A percentile compares a stretch with the other conserved stretches of the same genome.
phyloP scores from a whole-genome alignment of 192 early-diverging fungal species.

The Entomortierella lignicola region DNA sequence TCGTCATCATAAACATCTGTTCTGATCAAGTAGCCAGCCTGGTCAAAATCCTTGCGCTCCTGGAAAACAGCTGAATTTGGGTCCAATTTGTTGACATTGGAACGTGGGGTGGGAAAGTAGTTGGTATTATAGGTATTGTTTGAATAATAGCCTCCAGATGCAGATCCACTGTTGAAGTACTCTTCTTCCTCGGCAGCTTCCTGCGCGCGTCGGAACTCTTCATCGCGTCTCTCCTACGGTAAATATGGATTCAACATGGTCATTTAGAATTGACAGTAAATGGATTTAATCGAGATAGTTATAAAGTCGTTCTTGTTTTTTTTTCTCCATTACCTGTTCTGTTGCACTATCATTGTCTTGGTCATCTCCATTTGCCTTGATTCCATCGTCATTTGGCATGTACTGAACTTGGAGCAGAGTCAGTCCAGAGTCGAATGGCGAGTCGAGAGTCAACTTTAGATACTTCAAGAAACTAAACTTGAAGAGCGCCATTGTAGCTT shows the following conservation, averaged over 20 bases:
- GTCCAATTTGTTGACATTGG: slow-evolving; percentile 47
- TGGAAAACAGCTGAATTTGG: slow-evolving; percentile 60
- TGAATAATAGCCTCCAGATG: slow-evolving; percentile 31
- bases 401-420: slow-evolving; percentile 85
- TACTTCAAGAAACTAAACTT: slow-evolving; percentile 74
- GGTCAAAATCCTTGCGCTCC: slow-evolving; percentile 58
- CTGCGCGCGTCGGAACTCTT: slow-evolving; percentile 39
- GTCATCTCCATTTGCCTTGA: slow-evolving; percentile 23
- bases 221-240: slow-evolving; percentile 32
- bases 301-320: not conserved
- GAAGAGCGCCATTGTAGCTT: slow-evolving; percentile 66
- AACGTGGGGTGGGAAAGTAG: slow-evolving; percentile 36
- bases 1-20: slow-evolving; percentile 62
- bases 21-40: slow-evolving; percentile 73
- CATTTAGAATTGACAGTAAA: no score
- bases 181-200: slow-evolving; percentile 43
- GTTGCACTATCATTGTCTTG: slow-evolving; percentile 30
- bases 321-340: slow-evolving; percentile 32
- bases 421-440: slow-evolving; percentile 74
- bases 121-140: slow-evolving; percentile 33
- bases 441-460: slow-evolving; percentile 65
- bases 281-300: no score
- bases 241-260: not conserved
- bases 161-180: slow-evolving; percentile 19
- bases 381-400: slow-evolving; percentile 65